Conservation (phyloP, 192 early-diverging fungal genomes). For the Coemansia sp. region DNA sequence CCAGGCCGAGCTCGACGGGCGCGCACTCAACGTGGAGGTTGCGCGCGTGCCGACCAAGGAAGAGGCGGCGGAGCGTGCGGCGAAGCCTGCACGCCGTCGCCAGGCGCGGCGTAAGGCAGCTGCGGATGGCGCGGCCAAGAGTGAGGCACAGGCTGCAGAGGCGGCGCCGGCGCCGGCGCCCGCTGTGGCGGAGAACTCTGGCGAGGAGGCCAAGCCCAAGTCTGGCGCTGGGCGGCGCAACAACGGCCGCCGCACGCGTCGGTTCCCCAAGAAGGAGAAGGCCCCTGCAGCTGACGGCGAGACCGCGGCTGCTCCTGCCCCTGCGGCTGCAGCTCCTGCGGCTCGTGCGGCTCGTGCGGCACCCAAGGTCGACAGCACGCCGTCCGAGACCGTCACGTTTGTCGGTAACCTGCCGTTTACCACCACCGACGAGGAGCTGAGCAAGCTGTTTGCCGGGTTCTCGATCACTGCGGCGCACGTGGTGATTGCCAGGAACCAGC, state of each 20-base stretch:
- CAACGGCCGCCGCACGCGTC: conserved; percentile 32
- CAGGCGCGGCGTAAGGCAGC: conserved; percentile 15
- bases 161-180: conserved; percentile 18
- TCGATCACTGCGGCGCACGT: conserved; percentile 72
- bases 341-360: no score
- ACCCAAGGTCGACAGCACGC: conserved; percentile 8
- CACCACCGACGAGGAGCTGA: conserved; percentile 66
- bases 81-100: conserved; percentile 19
- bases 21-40: conserved; percentile 86
- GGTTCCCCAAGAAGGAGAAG: conserved; percentile 52
- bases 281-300: conserved; percentile 7
- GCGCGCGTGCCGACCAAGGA: conserved; percentile 63
- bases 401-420: conserved; percentile 80
- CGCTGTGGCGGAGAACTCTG: conserved; percentile 30
- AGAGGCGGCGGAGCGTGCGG: conserved; percentile 24
- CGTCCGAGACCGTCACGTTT: conserved; percentile 63
- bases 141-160: conserved; percentile 21
- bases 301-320: conserved; percentile 1
- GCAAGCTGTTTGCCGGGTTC: conserved; percentile 69
- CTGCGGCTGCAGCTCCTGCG: conserved; percentile 2
- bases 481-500: conserved; percentile 63
- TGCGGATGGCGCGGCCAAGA: conserved; percentile 31
- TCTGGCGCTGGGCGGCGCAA: conserved; percentile 1
- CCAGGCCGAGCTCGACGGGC: conserved; percentile 82
- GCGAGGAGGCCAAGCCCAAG: conserved; percentile 18